Base-by-base conservation (phyloP, 148 eudicot genomes). In the Diospyros lotus region DNA sequence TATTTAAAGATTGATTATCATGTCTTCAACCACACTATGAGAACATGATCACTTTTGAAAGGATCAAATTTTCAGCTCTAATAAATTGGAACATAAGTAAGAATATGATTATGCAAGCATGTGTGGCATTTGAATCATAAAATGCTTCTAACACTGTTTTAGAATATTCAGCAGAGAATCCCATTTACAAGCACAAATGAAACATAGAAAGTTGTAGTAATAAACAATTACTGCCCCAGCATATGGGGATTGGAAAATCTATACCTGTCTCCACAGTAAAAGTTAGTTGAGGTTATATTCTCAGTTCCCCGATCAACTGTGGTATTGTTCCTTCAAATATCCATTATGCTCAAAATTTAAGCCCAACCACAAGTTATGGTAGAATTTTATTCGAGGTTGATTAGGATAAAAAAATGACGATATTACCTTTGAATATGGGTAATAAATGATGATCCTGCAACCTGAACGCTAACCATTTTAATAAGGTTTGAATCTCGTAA, bases 1-100 rank as follows among this genome's bases (percentile, higher is more conserved):
- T 44, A 51, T 38, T 38, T 38, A 44, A 69, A 18, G 28, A 52
- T 69, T 69, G 46, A 39, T 56, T 69, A 56, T 54, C 72, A 69
- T 52, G 44, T 38, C 39, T 52, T 40, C 13, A 44, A 38, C 39
- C 55, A n/a, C 41, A 52, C 59, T 38, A 9, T 38, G 6, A 0
- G 9, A 68, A 45, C 13, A 69, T 1, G 8, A 13, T 28, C 4
- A 3, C 51, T 51, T 51, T 50, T 68, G 1, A 67, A 68, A 5
- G 9, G 46, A 69, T 69, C 17, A 69, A 28, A 52, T 52, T 69
- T 69, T n/a, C 15, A 69, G 39, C n/a, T 53, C 53, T 18, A 53
- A 53, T 9, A 39, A 12, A 18, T 13, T 15, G 39, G 17, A 45
- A 53, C 18, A 69, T 17, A 69, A 69, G 1, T 69, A 12, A 14